A percentile compares a stretch with the other conserved stretches of the same genome.
These are phyloP conservation scores for Magnusiomyces clavatus DNA, from an alignment of 1,139 yeast species.

Conservation along the genomic window DNA sequence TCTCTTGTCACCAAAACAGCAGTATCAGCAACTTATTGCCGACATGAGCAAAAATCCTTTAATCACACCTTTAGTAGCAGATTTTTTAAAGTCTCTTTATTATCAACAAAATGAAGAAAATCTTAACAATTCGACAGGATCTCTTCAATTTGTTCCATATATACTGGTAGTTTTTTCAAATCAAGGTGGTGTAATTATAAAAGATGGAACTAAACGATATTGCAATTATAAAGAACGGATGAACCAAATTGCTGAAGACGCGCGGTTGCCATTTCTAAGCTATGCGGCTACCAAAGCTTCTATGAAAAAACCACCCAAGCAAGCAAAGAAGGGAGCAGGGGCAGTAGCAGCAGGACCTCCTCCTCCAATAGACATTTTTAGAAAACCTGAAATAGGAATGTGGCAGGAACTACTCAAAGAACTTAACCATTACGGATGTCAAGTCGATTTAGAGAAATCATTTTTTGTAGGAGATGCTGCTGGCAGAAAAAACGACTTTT, in stretches of 20 bases:
- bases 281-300: constrained; percentile 43
- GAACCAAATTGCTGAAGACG: constrained; percentile 31
- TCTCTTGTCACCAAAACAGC: no score
- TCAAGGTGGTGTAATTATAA: constrained; percentile 59
- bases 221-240: constrained; percentile 41
- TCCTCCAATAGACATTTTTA: constrained; percentile 34
- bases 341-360: neutral
- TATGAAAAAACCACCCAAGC: constrained; percentile 14
- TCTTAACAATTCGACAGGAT: constrained; percentile 5
- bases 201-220: constrained; percentile 45
- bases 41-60: no score
- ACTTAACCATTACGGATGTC: constrained; percentile 18
- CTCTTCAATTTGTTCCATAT: constrained; percentile 18
- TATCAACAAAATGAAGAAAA: neutral
- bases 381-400: constrained; percentile 79
- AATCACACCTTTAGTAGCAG: no score
- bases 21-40: no score
- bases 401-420: constrained; percentile 45
- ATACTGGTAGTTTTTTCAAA: constrained; percentile 70
- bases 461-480: constrained; percentile 96
- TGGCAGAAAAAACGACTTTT: constrained; percentile 67
- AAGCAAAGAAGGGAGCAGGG: constrained; percentile 18
- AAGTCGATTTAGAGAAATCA: constrained; percentile 39
- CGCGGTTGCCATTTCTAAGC: constrained; percentile 39
- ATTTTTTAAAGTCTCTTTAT: no score